Evolutionary conservation across 805 yeast species (phyloP).

Genomic region (Naumovozyma baii): DNA sequence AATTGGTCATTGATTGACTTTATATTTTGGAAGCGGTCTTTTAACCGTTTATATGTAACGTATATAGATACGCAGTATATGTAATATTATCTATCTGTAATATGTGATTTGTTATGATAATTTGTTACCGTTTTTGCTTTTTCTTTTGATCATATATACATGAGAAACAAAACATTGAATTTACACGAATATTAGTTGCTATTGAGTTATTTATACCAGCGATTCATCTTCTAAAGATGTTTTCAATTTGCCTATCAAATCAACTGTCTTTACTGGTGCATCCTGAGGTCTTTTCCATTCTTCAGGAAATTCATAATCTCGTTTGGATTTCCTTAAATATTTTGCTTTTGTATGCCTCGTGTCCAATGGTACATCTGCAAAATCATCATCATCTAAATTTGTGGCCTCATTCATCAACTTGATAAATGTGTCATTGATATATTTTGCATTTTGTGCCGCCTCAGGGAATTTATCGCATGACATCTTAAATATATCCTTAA

Average conservation of each 20-base stretch:
- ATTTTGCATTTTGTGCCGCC: constrained; percentile 79
- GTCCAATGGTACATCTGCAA: constrained; percentile 74
- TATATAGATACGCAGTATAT: not conserved
- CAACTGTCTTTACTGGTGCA: constrained; percentile 41
- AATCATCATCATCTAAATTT: constrained; percentile 44
- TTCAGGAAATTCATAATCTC: constrained; percentile 53
- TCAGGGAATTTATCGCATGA: constrained; percentile 57
- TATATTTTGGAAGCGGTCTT: not conserved
- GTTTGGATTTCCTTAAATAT: constrained; percentile 33
- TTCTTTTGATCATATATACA: not conserved
- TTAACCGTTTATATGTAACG: not conserved
- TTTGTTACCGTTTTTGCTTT: not conserved
- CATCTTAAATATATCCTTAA: constrained; percentile 51
- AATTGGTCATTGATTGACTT: not conserved
- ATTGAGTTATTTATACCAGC: too few relatives aligned
- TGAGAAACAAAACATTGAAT: not conserved
- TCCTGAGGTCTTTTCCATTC: constrained; percentile 71
- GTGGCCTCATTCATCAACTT: constrained; percentile 56
- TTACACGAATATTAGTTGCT: too few relatives aligned
- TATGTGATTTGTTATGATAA: not conserved
- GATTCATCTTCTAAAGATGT: not conserved
- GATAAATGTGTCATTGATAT: constrained; percentile 53
- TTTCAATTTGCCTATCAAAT: constrained; percentile 10
- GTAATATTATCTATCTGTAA: not conserved
- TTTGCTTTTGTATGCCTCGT: constrained; percentile 53